A percentile compares a stretch with the other conserved stretches of the same genome.
These are phyloP conservation scores for Malassezia sympodialis DNA, from an alignment of 1,284 basidiomycete genomes.

Conservation along the genomic window DNA sequence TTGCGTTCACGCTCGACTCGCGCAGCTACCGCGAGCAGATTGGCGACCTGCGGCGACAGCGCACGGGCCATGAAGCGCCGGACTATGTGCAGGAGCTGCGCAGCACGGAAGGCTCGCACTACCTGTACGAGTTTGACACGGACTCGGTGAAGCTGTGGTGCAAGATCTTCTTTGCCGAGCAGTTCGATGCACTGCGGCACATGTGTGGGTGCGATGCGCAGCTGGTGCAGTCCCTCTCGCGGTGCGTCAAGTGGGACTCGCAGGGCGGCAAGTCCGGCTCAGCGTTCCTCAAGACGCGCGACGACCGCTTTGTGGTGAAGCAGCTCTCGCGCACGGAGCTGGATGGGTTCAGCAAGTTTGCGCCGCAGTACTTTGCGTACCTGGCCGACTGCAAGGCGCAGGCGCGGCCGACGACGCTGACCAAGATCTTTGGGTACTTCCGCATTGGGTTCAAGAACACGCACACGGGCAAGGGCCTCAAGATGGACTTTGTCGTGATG, in stretches of 20 bases:
- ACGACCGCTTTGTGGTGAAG: slow-evolving; percentile 96
- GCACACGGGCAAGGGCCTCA: slow-evolving; percentile 64
- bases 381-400: slow-evolving; percentile 57
- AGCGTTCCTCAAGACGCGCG: slow-evolving; percentile 77
- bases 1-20: slow-evolving; percentile 85
- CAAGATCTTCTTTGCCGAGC: slow-evolving; percentile 88
- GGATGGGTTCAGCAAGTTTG: slow-evolving; percentile 91
- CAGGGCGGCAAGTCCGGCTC: slow-evolving; percentile 93
- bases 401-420: slow-evolving; percentile 80
- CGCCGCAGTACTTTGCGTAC: slow-evolving; percentile 94
- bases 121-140: slow-evolving; percentile 45
- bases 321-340: slow-evolving; percentile 84
- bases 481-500: slow-evolving; percentile 95
- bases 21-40: slow-evolving; percentile 58
- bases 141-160: slow-evolving; percentile 84
- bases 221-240: slow-evolving; percentile 81
- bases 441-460: slow-evolving; percentile 84
- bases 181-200: slow-evolving; percentile 84
- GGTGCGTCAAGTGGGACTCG: slow-evolving; percentile 93
- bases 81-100: slow-evolving; percentile 55
- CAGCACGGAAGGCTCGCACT: slow-evolving; percentile 38
- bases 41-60: slow-evolving; percentile 24
- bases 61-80: not conserved
- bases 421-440: slow-evolving; percentile 95
- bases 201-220: slow-evolving; percentile 87